Evolutionary conservation across 805 yeast genomes (phyloP).

Genomic region (Candida maesae): DNA sequence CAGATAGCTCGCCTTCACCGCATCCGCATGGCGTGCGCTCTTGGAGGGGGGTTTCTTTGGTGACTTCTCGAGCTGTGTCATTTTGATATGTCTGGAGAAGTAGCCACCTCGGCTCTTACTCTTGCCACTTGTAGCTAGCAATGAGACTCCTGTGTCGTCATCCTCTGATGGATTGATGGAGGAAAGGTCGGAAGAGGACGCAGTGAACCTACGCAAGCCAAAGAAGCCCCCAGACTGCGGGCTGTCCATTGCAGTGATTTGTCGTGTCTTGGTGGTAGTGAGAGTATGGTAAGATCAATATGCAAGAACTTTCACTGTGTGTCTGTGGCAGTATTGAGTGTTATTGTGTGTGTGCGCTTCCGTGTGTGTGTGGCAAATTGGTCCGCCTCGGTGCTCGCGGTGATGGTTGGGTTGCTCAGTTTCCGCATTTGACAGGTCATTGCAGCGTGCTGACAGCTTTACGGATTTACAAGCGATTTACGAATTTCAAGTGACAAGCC

Average conservation of each 20-base stretch:
- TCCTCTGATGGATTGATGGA: not conserved
- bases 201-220: not conserved
- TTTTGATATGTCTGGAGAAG: slow-evolving; percentile 15
- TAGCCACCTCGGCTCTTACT: not conserved
- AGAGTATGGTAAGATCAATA: no score
- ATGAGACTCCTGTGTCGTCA: not conserved
- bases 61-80: slow-evolving; percentile 17
- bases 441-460: no score
- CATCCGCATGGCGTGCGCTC: slow-evolving; percentile 5
- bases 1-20: slow-evolving; percentile 16
- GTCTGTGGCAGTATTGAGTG: no score
- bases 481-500: no score
- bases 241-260: no score
- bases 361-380: not conserved
- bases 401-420: no score
- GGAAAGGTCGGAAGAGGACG: slow-evolving; percentile 2
- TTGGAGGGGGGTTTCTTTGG: slow-evolving; percentile 1
- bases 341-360: not conserved
- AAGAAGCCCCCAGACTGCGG: slow-evolving; percentile 8
- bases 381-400: not conserved
- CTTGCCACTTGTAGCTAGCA: not conserved
- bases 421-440: no score
- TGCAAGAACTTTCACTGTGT: no score
- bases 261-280: no score
- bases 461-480: no score